These are phyloP conservation scores for Chalciporus pseudorubinellus DNA, from an alignment of 768 basidiomycete species.

Conservation along the genomic window DNA sequence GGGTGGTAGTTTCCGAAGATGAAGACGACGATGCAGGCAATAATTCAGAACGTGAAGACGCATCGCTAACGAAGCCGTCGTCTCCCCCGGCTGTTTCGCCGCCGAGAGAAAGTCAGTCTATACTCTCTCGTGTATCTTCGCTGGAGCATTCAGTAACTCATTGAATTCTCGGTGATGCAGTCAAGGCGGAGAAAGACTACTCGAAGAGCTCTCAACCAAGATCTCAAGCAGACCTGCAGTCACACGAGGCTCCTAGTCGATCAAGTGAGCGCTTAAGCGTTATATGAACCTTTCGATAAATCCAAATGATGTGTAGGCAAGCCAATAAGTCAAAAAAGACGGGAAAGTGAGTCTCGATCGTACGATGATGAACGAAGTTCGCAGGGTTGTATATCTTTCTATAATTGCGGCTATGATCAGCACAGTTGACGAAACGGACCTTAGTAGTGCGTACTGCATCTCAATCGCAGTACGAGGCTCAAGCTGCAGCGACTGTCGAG, in stretches of 20 bases:
- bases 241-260: not conserved
- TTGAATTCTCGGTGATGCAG: not conserved
- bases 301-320: conserved; percentile 7
- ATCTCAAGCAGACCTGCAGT: not conserved
- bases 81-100: conserved; percentile 1
- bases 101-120: not conserved
- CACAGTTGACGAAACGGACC: not conserved
- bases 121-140: not conserved
- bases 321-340: conserved; percentile 19
- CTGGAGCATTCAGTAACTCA: not conserved
- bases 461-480: conserved; percentile 4
- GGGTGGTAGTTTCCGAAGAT: conserved; percentile 7
- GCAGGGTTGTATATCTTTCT: conserved; percentile 13
- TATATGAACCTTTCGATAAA: not conserved
- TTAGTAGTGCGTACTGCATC: not conserved
- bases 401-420: not conserved
- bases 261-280: conserved; percentile 4
- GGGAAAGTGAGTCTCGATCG: not conserved
- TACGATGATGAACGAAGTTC: not conserved
- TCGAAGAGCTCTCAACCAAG: not conserved
- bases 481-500: not conserved
- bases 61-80: not conserved
- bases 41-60: conserved; percentile 3
- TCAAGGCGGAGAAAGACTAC: conserved; percentile 5
- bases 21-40: conserved; percentile 10